phyloP scores from a whole-genome alignment of 2,329 filamentous ascomycete genomes.

The Exophiala spinifera region DNA sequence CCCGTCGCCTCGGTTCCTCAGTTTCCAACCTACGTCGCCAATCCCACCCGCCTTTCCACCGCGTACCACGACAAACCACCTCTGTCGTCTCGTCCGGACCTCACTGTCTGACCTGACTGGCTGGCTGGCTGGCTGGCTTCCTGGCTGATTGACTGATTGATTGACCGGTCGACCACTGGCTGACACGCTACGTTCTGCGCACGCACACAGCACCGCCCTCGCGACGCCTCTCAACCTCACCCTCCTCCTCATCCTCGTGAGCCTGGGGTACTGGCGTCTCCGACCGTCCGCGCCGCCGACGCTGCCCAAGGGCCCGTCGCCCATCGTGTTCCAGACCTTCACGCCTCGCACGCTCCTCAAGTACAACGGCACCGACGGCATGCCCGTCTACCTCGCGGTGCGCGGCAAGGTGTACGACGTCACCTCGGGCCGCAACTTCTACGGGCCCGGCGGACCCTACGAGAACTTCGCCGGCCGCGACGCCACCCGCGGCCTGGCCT shows the following conservation, averaged over 20 bases:
- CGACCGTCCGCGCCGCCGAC: slow-evolving; percentile 51
- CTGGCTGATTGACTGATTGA: not conserved
- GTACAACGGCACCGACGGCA: slow-evolving; percentile 71
- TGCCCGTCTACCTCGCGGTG: slow-evolving; percentile 85
- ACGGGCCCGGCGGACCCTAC: slow-evolving; percentile 92
- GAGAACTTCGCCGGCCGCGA: slow-evolving; percentile 94
- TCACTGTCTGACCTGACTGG: too few species aligned
- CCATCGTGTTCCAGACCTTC: slow-evolving; percentile 82
- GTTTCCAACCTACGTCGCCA: too few species aligned
- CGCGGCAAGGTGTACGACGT: slow-evolving; percentile 91
- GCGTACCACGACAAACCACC: too few species aligned
- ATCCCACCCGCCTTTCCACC: too few species aligned
- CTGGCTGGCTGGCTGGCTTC: too few species aligned
- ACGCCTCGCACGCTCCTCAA: slow-evolving; percentile 80
- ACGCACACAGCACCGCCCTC: slow-evolving; percentile 17
- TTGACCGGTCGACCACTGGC: too few species aligned
- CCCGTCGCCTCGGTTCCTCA: too few species aligned
- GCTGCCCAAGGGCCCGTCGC: slow-evolving; percentile 55
- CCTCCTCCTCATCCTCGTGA: slow-evolving; percentile 56
- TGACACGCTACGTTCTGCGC: too few species aligned
- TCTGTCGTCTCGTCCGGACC: too few species aligned
- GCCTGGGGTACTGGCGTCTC: slow-evolving; percentile 59
- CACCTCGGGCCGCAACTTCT: slow-evolving; percentile 81
- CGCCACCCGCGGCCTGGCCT: slow-evolving; percentile 81
- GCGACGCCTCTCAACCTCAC: slow-evolving; percentile 51